Evolutionary conservation across 1,284 basidiomycete species (phyloP).

Genomic region (Takashimella koratensis): DNA sequence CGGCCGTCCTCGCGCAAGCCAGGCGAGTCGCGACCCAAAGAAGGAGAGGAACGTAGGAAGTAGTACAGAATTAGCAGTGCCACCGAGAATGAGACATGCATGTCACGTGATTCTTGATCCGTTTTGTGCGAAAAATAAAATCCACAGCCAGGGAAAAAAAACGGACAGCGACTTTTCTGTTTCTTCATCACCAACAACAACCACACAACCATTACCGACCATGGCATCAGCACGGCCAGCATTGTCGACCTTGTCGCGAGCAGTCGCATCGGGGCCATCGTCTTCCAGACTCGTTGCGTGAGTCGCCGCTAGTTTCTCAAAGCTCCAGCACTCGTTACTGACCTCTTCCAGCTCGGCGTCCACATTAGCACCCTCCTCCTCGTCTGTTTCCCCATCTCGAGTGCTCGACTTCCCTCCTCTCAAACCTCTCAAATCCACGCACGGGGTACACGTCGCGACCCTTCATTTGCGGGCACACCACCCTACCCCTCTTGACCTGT

Average conservation of each 20-base stretch:
- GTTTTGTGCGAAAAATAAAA: not conserved
- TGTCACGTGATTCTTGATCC: too few species aligned
- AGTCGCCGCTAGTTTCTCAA: too few species aligned
- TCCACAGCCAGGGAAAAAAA: not conserved
- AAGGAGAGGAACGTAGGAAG: too few species aligned
- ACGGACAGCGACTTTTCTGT: not conserved
- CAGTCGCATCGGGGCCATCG: not conserved
- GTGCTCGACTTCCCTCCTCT: slow-evolving; percentile 4
- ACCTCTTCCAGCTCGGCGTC: not conserved
- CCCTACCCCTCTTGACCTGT: slow-evolving; percentile 65
- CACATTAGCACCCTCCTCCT: not conserved
- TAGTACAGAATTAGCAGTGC: too few species aligned
- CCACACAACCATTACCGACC: not conserved
- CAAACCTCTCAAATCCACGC: slow-evolving; percentile 48
- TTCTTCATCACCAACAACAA: not conserved
- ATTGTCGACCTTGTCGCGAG: not conserved
- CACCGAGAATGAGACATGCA: too few species aligned
- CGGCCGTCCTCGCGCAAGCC: too few species aligned
- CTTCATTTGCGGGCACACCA: slow-evolving; percentile 80
- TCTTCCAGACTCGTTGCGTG: not conserved
- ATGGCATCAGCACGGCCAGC: not conserved
- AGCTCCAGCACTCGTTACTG: too few species aligned
- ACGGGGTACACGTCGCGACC: slow-evolving; percentile 73
- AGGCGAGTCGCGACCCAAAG: too few species aligned
- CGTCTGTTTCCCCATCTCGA: slow-evolving; percentile 1